Conservation (phyloP, 495 filamentous ascomycete species). For the Annulohypoxylon stygium region DNA sequence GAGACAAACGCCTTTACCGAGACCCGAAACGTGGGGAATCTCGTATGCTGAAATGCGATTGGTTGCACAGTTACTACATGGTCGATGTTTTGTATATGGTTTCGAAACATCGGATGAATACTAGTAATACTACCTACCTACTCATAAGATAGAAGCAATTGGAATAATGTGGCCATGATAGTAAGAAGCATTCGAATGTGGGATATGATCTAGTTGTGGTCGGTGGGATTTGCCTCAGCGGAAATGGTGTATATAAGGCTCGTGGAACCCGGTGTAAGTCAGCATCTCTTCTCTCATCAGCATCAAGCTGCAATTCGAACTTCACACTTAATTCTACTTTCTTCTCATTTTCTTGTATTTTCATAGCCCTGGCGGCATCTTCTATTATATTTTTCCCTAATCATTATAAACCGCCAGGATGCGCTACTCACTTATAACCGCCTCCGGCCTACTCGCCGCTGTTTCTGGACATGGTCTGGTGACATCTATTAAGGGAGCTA, state of each 20-base stretch:
- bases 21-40: constrained; percentile 32
- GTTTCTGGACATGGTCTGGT: constrained; percentile 63
- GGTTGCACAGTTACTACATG: constrained; percentile 10
- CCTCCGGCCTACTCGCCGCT: constrained; percentile 48
- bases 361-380: constrained; percentile 48
- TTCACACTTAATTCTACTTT: constrained; percentile 21
- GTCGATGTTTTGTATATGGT: constrained; percentile 36
- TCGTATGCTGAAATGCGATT: constrained; percentile 39
- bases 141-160: constrained; percentile 10
- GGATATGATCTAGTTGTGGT: neutral
- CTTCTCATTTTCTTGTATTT: constrained; percentile 14
- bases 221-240: constrained; percentile 6
- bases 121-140: neutral
- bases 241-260: constrained; percentile 43
- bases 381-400: constrained; percentile 20
- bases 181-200: neutral
- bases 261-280: neutral
- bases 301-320: constrained; percentile 20
- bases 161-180: neutral
- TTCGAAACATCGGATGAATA: constrained; percentile 39
- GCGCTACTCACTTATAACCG: constrained; percentile 48
- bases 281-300: constrained; percentile 12
- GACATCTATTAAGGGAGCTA: constrained; percentile 65
- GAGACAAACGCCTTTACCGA: neutral
- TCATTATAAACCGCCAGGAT: constrained; percentile 44